Percentiles rank a stretch among this genome's conserved stretches.
phyloP scores from a whole-genome alignment of 306 rosid genomes.

The Pterocarpus macrocarpus region DNA sequence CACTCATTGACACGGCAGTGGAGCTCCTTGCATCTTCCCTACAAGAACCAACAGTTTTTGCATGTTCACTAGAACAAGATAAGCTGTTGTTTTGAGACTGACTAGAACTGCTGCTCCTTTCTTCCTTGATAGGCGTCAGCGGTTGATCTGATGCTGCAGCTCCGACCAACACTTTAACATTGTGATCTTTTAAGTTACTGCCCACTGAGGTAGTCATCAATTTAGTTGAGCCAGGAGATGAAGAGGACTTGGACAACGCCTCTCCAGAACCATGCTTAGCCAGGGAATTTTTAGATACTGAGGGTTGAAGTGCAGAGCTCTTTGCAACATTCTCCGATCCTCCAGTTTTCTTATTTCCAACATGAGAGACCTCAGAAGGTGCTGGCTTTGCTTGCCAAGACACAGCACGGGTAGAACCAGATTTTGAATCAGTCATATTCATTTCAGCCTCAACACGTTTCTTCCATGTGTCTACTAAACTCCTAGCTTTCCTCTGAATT shows the following conservation, averaged over 20 bases:
- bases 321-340: constrained; percentile 68
- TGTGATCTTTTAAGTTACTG: constrained; percentile 68
- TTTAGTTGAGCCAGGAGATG: constrained; percentile 73
- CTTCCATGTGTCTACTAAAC: constrained; percentile 94
- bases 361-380: constrained; percentile 67
- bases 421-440: constrained; percentile 75
- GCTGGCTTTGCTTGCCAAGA: constrained; percentile 71
- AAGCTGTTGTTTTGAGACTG: constrained; percentile 90
- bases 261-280: constrained; percentile 71
- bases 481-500: constrained; percentile 89
- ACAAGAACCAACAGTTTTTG: constrained; percentile 66
- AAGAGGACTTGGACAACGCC: constrained; percentile 58
- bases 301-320: constrained; percentile 59
- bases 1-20: constrained; percentile 72
- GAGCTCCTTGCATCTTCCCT: constrained; percentile 92
- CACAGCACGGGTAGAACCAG: constrained; percentile 65
- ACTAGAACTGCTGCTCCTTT: constrained; percentile 89
- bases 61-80: constrained; percentile 84
- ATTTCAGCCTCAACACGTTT: constrained; percentile 91
- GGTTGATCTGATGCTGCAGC: constrained; percentile 68
- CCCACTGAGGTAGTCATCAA: constrained; percentile 51
- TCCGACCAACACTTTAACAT: constrained; percentile 53
- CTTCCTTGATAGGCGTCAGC: constrained; percentile 72
- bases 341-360: constrained; percentile 67
- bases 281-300: constrained; percentile 63